Percentiles rank a stretch among this genome's conserved stretches.
These are phyloP conservation scores for Arthrobotrys sinensis DNA, from an alignment of 2,329 filamentous ascomycete genomes.

Conservation along the genomic window DNA sequence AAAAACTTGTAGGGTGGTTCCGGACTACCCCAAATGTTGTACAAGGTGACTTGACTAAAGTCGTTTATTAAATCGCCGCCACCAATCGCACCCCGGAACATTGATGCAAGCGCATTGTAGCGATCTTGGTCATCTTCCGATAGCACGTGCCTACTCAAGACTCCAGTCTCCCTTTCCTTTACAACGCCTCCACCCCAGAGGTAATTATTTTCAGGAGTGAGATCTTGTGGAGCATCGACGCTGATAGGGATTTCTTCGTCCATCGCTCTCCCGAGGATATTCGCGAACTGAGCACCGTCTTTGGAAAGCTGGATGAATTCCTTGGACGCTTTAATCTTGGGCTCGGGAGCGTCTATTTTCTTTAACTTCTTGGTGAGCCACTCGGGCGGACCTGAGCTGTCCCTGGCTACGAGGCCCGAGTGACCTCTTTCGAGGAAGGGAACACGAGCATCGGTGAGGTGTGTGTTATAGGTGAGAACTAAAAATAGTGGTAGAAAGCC, in stretches of 20 bases:
- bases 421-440: background rate
- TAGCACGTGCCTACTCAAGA: background rate
- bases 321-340: background rate
- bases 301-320: background rate
- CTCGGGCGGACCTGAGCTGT: background rate
- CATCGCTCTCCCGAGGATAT: background rate
- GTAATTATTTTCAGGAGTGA: background rate
- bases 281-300: background rate
- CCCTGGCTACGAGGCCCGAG: background rate
- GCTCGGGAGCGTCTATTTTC: background rate
- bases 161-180: no score
- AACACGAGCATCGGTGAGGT: constrained; percentile 4
- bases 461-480: background rate
- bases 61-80: background rate
- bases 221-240: background rate
- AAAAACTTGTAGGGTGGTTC: constrained; percentile 3
- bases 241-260: background rate
- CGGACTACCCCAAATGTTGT: constrained; percentile 10
- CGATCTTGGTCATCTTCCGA: background rate
- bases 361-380: constrained; percentile 6
- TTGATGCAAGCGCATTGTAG: constrained; percentile 1
- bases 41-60: constrained; percentile 8
- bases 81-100: background rate
- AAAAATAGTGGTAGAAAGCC: constrained; percentile 6
- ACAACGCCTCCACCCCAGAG: background rate